These are phyloP conservation scores for Rhinocladiella mackenziei DNA, from an alignment of 2,329 filamentous ascomycete genomes.

Conservation along the genomic window DNA sequence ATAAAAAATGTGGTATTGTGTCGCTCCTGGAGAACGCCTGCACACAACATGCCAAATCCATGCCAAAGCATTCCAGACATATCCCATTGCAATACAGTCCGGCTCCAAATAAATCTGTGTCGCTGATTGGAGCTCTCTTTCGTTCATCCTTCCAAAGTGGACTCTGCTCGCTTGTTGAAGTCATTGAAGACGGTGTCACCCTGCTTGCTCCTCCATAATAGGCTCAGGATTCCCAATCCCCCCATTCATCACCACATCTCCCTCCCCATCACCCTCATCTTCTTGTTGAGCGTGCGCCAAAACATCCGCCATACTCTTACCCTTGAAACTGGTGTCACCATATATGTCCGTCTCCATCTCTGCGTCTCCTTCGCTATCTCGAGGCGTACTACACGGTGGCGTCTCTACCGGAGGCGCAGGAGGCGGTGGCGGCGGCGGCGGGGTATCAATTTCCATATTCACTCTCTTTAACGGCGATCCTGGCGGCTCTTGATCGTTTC, in stretches of 20 bases:
- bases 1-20: no score
- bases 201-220: background rate
- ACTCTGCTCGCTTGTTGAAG: no score
- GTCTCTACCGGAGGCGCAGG: slow-evolving; percentile 29
- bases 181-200: no score
- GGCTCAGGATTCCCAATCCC: slow-evolving; percentile 8
- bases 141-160: no score
- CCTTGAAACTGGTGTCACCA: slow-evolving; percentile 29
- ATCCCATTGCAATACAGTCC: no score
- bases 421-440: slow-evolving; percentile 35
- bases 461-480: slow-evolving; percentile 25
- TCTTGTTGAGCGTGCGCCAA: slow-evolving; percentile 29
- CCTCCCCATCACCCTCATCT: slow-evolving; percentile 22
- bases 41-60: no score
- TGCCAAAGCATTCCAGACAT: no score
- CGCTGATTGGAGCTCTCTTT: no score
- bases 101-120: no score
- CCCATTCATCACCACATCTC: slow-evolving; percentile 6
- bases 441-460: slow-evolving; percentile 23
- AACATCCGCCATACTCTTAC: slow-evolving; percentile 30
- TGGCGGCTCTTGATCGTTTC: slow-evolving; percentile 19
- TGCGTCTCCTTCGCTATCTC: slow-evolving; percentile 16
- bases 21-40: no score
- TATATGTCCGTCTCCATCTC: slow-evolving; percentile 27
- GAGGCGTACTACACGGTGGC: slow-evolving; percentile 24